phyloP scores from a whole-genome alignment of 352 stramenopile genomes.

The Phytopythium boreale region DNA sequence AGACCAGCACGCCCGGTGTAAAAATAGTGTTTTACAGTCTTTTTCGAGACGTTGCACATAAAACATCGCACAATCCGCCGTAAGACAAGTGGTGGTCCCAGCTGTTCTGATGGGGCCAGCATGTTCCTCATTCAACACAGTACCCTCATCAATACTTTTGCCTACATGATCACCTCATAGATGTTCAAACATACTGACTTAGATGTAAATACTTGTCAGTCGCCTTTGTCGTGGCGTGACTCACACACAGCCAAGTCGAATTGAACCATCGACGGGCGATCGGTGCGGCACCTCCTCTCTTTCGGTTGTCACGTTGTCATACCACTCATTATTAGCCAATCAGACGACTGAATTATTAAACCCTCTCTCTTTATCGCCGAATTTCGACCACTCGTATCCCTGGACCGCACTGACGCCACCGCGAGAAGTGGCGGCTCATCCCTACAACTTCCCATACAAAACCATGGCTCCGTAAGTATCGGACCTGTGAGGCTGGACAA shows the following conservation, averaged over 20 bases:
- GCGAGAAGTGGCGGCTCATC: background rate
- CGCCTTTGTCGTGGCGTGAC: background rate
- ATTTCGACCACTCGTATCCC: background rate
- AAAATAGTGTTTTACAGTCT: background rate
- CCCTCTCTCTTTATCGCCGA: background rate
- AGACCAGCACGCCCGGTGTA: background rate
- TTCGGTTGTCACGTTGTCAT: conserved; percentile 2
- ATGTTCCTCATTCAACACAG: background rate
- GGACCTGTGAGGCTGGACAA: background rate
- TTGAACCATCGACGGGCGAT: background rate
- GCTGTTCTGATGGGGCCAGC: background rate
- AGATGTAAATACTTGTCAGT: background rate
- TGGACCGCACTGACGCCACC: background rate
- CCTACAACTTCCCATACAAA: background rate
- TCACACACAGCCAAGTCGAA: background rate
- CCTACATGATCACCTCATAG: background rate
- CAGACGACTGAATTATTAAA: background rate
- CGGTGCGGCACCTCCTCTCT: background rate
- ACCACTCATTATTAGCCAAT: background rate
- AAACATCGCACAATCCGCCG: background rate
- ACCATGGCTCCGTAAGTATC: background rate
- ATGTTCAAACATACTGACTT: background rate
- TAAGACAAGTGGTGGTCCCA: background rate
- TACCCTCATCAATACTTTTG: background rate
- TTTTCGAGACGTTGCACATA: background rate